Base-by-base conservation (phyloP, 2,329 filamentous ascomycete genomes). In the Parastagonospora avenae region DNA sequence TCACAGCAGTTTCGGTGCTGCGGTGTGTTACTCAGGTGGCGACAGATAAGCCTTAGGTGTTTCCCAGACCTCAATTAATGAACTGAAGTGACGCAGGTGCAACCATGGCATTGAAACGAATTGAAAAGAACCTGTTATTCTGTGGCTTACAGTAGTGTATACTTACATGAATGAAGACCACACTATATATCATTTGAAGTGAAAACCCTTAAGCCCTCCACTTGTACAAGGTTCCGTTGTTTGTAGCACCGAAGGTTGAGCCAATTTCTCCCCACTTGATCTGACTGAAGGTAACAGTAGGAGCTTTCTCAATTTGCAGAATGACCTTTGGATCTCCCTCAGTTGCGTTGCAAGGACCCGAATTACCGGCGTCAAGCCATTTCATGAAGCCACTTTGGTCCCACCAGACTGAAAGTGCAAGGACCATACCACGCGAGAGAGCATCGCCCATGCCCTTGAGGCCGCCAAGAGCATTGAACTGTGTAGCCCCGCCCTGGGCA, bases 261-360 rank as follows among this genome's bases (percentile, higher is more conserved):
- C 79, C 82, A 60, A 86, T 81, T 57, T 86, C 82, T n/a, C 84
- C 84, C 77, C 82, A 83, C 61, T 78, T 79, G 59, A 86, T 80
- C 60, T 85, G 80, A 53, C 78, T 80, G 62, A 83, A 86, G 1
- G 73, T 78, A 4, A 86, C 80, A 12, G 74, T 74, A 0, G 83
- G 79, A 42, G 74, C 72, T 0, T 80, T 78, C 59, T 80, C 71
- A 11, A 80, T 66, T 40, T 73, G 68, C 46, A 75, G 52, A 48
- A 86, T 82, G 12, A 76, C 69, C 33, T 70, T 67, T 0, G 84
- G 83, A 50, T 78, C 74, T 0, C 83, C 84, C 59, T 82, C 80
- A 0, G 77, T 81, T 2, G 73, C 74, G 59, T 77, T 77, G 67
- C 84, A 86, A 24, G 82, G 83, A 0, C 84, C 84, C 2, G 78